Percentiles rank a stretch among this genome's conserved stretches.
phyloP scores from a whole-genome alignment of 345 rosid genomes.

The Euphorbia pulcherrima region DNA sequence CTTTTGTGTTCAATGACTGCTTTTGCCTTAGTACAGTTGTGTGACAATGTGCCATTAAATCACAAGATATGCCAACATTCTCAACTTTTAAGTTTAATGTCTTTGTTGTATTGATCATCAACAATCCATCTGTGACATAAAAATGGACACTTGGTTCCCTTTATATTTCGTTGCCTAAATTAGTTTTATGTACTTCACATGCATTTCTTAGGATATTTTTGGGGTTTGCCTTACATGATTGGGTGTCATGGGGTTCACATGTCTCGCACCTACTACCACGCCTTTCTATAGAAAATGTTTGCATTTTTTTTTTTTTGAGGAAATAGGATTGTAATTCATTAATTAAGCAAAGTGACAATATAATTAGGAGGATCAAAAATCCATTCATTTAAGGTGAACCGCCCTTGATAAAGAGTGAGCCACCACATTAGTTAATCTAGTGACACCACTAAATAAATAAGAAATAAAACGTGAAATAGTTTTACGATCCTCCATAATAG shows the following conservation, averaged over 20 bases:
- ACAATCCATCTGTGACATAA: not conserved
- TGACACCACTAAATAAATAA: too few species aligned
- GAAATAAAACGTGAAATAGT: too few species aligned
- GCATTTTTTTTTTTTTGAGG: too few species aligned
- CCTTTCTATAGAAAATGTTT: not conserved
- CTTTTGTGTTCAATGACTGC: too few species aligned
- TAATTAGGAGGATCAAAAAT: too few species aligned
- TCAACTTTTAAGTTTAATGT: not conserved
- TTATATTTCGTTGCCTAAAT: not conserved
- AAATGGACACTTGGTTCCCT: not conserved
- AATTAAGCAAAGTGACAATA: too few species aligned
- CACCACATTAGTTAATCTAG: too few species aligned
- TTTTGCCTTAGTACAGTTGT: too few species aligned
- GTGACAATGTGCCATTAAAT: not conserved
- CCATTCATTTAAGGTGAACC: not conserved
- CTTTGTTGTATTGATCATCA: not conserved
- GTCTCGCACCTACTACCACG: not conserved
- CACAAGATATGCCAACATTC: not conserved
- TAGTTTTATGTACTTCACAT: not conserved
- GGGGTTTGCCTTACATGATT: not conserved
- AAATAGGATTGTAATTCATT: too few species aligned
- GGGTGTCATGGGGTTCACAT: slow-evolving; percentile 6
- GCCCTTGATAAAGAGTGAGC: too few species aligned
- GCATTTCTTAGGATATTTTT: not conserved
- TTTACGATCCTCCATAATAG: too few species aligned